Conservation (phyloP, 176 grass and related monocot genomes). For the Elymus sibiricus region DNA sequence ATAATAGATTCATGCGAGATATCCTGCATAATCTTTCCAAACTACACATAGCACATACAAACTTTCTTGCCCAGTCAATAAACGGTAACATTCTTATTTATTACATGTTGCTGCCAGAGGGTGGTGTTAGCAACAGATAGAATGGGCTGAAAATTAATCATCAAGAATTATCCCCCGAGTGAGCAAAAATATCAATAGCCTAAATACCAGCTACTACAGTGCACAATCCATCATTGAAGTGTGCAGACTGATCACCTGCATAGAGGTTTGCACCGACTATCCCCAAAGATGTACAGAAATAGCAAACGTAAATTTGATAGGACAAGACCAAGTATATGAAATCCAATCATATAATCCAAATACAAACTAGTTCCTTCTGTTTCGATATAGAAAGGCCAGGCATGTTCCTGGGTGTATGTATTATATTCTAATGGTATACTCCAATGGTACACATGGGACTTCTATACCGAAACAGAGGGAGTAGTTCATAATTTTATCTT, state of each 20-base stretch:
- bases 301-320: neutral
- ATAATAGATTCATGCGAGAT: neutral
- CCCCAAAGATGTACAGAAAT: neutral
- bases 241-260: slow-evolving; percentile 9
- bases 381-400: neutral
- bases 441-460: too few relatives aligned
- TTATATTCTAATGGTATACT: too few relatives aligned
- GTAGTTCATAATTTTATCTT: slow-evolving; percentile 3
- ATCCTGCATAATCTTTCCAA: slow-evolving; percentile 8
- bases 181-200: slow-evolving; percentile 14
- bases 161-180: neutral
- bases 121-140: neutral
- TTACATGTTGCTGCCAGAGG: neutral
- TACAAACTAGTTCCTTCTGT: neutral
- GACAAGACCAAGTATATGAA: slow-evolving; percentile 7
- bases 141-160: neutral
- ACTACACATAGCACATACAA: neutral
- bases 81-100: neutral
- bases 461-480: too few relatives aligned
- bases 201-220: neutral
- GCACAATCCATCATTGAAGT: neutral
- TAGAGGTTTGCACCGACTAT: slow-evolving; percentile 26
- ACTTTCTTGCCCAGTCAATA: neutral
- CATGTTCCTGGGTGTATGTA: neutral
- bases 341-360: slow-evolving; percentile 16